A percentile compares a stretch with the other conserved stretches of the same genome.
These are phyloP conservation scores for Suillus occidentalis DNA, from an alignment of 768 basidiomycete genomes.

Conservation along the genomic window DNA sequence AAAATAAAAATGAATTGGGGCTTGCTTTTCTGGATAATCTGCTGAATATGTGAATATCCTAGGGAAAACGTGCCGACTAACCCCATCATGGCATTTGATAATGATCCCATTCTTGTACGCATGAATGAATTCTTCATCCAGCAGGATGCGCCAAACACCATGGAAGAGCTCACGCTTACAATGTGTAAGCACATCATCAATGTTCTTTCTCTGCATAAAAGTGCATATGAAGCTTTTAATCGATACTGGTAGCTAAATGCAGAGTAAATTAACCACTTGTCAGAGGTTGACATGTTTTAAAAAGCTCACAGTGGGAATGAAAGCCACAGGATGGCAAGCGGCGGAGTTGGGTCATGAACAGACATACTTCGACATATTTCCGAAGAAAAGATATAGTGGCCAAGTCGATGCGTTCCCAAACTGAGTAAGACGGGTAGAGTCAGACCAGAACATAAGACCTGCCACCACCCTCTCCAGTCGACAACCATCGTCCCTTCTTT, in stretches of 20 bases:
- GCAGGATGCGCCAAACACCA: background rate
- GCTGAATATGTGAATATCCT: background rate
- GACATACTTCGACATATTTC: constrained; percentile 43
- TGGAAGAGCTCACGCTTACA: background rate
- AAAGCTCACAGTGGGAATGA: constrained; percentile 43
- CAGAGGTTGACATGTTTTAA: too few species aligned
- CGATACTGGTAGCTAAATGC: too few species aligned
- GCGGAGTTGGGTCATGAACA: constrained; percentile 7
- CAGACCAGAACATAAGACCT: constrained; percentile 5
- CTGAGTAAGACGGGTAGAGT: constrained; percentile 10
- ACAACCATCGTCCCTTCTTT: constrained; percentile 21
- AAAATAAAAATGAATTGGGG: too few species aligned
- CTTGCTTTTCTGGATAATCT: background rate
- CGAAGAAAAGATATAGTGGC: constrained; percentile 43
- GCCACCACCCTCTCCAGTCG: constrained; percentile 11
- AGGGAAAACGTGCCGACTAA: accelerated
- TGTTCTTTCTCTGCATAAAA: background rate
- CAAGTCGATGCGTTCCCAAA: constrained; percentile 37
- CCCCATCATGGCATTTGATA: background rate
- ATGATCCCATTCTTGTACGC: background rate
- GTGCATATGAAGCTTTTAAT: background rate
- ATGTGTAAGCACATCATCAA: background rate
- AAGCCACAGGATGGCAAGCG: constrained; percentile 40
- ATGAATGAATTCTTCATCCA: background rate
- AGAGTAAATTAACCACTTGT: too few species aligned